Evolutionary conservation across 2,329 filamentous ascomycete genomes (phyloP).

Genomic region (Triangularia setosa): DNA sequence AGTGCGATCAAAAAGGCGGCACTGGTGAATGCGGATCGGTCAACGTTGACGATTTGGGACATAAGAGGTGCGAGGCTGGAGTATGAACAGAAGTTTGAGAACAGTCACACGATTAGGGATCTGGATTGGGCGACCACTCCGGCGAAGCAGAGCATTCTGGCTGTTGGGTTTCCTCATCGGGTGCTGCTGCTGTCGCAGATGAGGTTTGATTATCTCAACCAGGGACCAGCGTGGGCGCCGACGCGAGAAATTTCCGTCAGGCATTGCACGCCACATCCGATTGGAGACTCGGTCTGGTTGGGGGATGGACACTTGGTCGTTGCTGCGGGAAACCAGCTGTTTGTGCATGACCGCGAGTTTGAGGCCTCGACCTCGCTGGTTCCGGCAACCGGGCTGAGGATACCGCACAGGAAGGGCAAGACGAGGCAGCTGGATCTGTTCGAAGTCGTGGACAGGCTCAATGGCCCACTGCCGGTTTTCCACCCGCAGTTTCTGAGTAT

Average conservation of each 20-base stretch:
- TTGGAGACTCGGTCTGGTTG: conserved; percentile 91
- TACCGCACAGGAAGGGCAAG: conserved; percentile 46
- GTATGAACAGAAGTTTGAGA: conserved; percentile 70
- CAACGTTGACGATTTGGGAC: conserved; percentile 86
- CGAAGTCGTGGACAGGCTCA: conserved; percentile 75
- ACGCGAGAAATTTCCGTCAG: conserved; percentile 79
- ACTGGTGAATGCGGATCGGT: conserved; percentile 69
- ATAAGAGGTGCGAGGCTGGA: conserved; percentile 77
- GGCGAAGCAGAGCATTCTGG: conserved; percentile 81
- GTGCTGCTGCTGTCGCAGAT: conserved; percentile 81
- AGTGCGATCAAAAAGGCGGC: conserved; percentile 85
- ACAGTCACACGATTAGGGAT: conserved; percentile 73
- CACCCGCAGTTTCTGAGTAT: conserved; percentile 89
- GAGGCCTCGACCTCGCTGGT: conserved; percentile 59
- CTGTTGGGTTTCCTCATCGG: conserved; percentile 86
- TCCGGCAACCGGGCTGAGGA: conserved; percentile 39
- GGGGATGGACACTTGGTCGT: conserved; percentile 80
- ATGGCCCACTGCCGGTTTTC: conserved; percentile 83
- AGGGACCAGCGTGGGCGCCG: conserved; percentile 82
- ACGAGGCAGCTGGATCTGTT: conserved; percentile 63
- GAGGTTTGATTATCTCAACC: conserved; percentile 86
- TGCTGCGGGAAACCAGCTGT: conserved; percentile 86
- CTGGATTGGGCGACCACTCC: conserved; percentile 93
- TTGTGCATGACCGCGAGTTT: conserved; percentile 76
- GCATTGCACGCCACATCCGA: conserved; percentile 80